phyloP scores from a whole-genome alignment of 805 yeast species.

The Kockiozyma suomiensis region DNA sequence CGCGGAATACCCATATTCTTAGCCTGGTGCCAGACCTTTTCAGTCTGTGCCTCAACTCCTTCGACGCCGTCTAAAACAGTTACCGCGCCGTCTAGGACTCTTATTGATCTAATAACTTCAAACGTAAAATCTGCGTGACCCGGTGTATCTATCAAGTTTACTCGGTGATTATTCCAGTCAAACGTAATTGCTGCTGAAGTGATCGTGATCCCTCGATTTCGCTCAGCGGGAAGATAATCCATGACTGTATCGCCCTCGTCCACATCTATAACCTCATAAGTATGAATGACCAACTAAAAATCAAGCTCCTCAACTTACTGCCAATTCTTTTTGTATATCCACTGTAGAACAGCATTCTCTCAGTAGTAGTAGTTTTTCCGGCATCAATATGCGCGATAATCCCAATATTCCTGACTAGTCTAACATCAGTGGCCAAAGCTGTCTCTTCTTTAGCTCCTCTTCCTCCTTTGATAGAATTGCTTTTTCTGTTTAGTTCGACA shows the following conservation, averaged over 20 bases:
- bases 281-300: background rate
- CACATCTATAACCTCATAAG: conserved; percentile 53
- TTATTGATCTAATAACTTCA: conserved; percentile 84
- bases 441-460: background rate
- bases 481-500: background rate
- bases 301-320: conserved; percentile 16
- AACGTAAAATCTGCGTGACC: conserved; percentile 98
- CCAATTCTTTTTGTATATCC: conserved; percentile 83
- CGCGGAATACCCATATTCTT: conserved; percentile 66
- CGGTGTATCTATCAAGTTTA: conserved; percentile 93
- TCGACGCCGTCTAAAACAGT: conserved; percentile 93
- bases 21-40: conserved; percentile 94
- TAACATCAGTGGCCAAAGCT: conserved; percentile 3
- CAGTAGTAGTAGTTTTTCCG: conserved; percentile 97
- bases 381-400: conserved; percentile 99
- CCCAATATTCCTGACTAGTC: conserved; percentile 71
- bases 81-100: conserved; percentile 93
- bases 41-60: conserved; percentile 98
- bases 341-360: conserved; percentile 86
- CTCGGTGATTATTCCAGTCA: conserved; percentile 75
- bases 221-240: conserved; percentile 85
- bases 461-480: background rate
- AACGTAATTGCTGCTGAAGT: conserved; percentile 94
- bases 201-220: conserved; percentile 92
- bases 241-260: conserved; percentile 97